Percentiles rank a stretch among this genome's conserved stretches.
phyloP scores from a whole-genome alignment of 1,139 yeast species.

The Scheffersomyces illinoinensis region DNA sequence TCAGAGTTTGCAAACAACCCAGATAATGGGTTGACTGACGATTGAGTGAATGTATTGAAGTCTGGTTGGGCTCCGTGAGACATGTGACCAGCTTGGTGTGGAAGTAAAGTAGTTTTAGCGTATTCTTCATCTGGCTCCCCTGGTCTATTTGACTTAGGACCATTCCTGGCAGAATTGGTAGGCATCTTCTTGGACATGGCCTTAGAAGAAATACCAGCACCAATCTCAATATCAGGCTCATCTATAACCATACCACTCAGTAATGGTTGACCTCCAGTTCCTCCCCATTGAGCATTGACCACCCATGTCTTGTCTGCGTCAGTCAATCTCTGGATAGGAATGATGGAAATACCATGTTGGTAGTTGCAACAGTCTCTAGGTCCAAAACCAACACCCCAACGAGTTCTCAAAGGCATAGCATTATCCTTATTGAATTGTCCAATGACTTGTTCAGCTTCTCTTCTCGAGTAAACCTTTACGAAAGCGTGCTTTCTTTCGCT shows the following conservation, averaged over 20 bases:
- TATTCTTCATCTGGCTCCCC: slow-evolving; percentile 56
- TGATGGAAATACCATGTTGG: slow-evolving; percentile 83
- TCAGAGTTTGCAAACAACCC: slow-evolving; percentile 42
- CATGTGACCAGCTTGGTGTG: slow-evolving; percentile 26
- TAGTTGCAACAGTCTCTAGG: slow-evolving; percentile 98
- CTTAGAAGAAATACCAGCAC: slow-evolving; percentile 90
- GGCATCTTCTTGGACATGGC: slow-evolving; percentile 90
- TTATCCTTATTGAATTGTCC: slow-evolving; percentile 53
- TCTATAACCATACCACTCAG: slow-evolving; percentile 83
- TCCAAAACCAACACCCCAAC: slow-evolving; percentile 99
- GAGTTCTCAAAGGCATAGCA: slow-evolving; percentile 65
- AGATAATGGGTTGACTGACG: slow-evolving; percentile 51
- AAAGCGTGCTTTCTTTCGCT: slow-evolving; percentile 93
- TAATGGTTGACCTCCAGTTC: slow-evolving; percentile 89
- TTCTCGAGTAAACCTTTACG: slow-evolving; percentile 93
- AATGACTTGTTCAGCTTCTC: slow-evolving; percentile 83
- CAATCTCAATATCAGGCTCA: slow-evolving; percentile 97
- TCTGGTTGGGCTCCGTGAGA: slow-evolving; percentile 34
- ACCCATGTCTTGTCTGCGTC: slow-evolving; percentile 95
- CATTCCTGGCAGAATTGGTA: slow-evolving; percentile 81
- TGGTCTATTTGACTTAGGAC: slow-evolving; percentile 77
- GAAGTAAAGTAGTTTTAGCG: slow-evolving; percentile 37
- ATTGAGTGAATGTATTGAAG: slow-evolving; percentile 35
- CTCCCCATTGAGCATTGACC: slow-evolving; percentile 93
- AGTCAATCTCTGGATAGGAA: slow-evolving; percentile 83